A percentile compares a stretch with the other conserved stretches of the same genome.
These are phyloP conservation scores for Botrytis cinerea DNA, from an alignment of 2,329 filamentous ascomycete species.

Conservation along the genomic window DNA sequence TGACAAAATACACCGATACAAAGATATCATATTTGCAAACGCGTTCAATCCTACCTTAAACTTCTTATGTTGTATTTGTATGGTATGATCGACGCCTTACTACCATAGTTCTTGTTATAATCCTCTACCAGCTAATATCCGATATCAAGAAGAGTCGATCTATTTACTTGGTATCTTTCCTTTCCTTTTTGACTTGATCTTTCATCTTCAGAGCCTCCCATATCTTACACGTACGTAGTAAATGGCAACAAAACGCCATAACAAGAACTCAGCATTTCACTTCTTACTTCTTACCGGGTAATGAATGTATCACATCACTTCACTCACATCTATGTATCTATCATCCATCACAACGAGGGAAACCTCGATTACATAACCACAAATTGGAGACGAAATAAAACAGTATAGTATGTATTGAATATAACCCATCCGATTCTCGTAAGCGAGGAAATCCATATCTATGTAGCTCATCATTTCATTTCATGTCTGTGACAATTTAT, in stretches of 20 bases:
- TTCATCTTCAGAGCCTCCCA: neutral
- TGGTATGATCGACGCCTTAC: neutral
- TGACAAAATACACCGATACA: neutral
- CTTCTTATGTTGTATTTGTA: neutral
- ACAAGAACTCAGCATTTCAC: too few relatives aligned
- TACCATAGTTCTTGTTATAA: neutral
- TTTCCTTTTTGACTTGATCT: neutral
- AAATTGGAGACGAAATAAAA: neutral
- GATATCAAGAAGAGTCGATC: neutral
- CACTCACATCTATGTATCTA: neutral
- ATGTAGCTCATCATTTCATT: neutral
- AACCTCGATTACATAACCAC: neutral
- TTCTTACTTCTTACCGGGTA: too few relatives aligned
- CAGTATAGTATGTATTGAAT: too few relatives aligned
- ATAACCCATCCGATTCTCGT: neutral
- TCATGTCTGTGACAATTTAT: too few relatives aligned
- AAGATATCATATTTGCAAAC: neutral
- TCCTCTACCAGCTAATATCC: too few relatives aligned
- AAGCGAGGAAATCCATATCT: neutral
- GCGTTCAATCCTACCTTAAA: too few relatives aligned
- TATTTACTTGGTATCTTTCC: neutral
- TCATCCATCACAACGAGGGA: neutral
- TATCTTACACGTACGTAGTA: neutral
- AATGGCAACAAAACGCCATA: too few relatives aligned
- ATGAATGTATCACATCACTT: too few relatives aligned